Evolutionary conservation across 2,329 filamentous ascomycete genomes (phyloP), one percentile per base, ranked within the genome.

Genomic region (Botrytis sinoallii): DNA sequence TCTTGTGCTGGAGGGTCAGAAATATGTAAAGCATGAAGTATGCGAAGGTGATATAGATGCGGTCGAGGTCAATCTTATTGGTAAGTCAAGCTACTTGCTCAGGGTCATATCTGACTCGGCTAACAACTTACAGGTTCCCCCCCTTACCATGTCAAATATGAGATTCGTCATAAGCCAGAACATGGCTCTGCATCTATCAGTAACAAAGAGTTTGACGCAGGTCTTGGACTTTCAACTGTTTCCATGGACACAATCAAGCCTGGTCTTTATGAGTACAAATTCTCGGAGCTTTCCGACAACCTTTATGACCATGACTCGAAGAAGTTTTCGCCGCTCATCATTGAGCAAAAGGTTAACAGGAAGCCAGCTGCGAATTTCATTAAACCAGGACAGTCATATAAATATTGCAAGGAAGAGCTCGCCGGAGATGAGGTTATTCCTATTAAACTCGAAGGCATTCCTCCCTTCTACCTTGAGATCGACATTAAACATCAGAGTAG

Each of bases 1-100:
- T 65, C 86, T 93, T 65, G 85, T 85, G 18, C 83, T 86, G 52
- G 84, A 85, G 25, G 85, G 84, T 14, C 85, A 85, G 42, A 86
- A 86, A 48, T 92, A 91, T 80, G 81, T 90, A 77, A 97, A 97
- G 82, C 88, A 90, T 60, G 91, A 95, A 75, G 91, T 99, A 44
- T 99, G 96, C 80, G 95, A 99, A 84, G 95, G 95, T 44, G 95
- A 98, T 75, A 92, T 97, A 79, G 95, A 98, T 81, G 90, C 91
- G 5, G 90, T 98, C 72, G 94, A 98, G 79, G 85, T 99, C 71
- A 87, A 88, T 61, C 87, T 99, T 75, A 88, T 88, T 81, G 95
- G 94, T 89, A 88, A 83, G 86, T 81, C 60, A 57, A 68, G 32
- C 48, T 9, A 63, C 35, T 42, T 32, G 12, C 7, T 5, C 40